A percentile compares a stretch with the other conserved stretches of the same genome.
phyloP scores from a whole-genome alignment of 1,284 basidiomycete genomes.

The Cutaneotrichosporon mucoides region DNA sequence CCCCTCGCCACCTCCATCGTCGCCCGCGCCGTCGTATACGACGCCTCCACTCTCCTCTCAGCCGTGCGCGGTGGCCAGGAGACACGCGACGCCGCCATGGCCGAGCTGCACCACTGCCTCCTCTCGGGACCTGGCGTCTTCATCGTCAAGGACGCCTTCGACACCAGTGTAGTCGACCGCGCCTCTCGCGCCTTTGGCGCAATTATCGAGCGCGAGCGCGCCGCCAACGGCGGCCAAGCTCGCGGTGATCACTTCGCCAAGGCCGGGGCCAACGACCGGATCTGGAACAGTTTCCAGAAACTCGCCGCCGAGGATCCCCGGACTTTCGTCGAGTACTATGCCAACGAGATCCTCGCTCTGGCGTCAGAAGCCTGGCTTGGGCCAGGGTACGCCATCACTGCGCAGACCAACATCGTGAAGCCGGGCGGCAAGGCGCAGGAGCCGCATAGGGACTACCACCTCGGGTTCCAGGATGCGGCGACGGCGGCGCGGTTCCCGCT shows the following conservation, averaged over 20 bases:
- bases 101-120: constrained; percentile 16
- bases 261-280: constrained; percentile 16
- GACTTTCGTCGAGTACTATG: constrained; percentile 16
- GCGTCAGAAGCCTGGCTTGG: constrained; percentile 20
- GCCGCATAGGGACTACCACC: constrained; percentile 21
- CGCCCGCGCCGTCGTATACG: constrained; percentile 10
- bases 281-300: constrained; percentile 24
- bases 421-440: constrained; percentile 18
- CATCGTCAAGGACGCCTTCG: constrained; percentile 3
- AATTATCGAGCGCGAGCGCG: constrained; percentile 2
- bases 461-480: constrained; percentile 10
- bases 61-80: background rate
- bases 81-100: constrained; percentile 9
- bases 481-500: constrained; percentile 12
- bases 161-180: background rate
- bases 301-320: constrained; percentile 7
- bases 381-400: constrained; percentile 17
- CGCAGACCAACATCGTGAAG: constrained; percentile 20
- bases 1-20: constrained; percentile 1
- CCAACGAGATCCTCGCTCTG: constrained; percentile 14
- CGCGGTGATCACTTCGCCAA: constrained; percentile 21
- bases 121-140: constrained; percentile 15
- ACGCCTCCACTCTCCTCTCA: background rate
- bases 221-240: background rate
- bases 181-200: background rate